These are phyloP conservation scores for Glycyrrhiza uralensis DNA, from an alignment of 306 rosid genomes.

Conservation along the genomic window DNA sequence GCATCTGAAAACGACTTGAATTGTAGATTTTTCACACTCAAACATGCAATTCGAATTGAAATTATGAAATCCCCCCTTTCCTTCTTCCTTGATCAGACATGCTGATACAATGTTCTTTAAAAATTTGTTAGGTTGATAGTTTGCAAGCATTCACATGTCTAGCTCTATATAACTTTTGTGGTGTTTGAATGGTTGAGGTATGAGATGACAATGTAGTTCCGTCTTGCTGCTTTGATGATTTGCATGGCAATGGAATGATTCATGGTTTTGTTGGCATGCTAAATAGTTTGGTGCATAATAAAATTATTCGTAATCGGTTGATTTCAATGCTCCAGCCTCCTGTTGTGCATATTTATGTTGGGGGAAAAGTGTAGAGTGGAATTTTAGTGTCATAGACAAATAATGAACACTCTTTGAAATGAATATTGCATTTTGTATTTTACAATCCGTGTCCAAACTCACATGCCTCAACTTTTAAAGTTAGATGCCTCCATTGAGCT, in stretches of 20 bases:
- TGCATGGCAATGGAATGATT: neutral
- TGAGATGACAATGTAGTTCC: neutral
- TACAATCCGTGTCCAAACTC: neutral
- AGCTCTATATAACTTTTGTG: neutral
- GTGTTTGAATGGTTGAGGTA: conserved; percentile 6
- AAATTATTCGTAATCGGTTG: neutral
- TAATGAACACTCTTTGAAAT: neutral
- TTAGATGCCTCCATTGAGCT: neutral
- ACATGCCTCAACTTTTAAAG: neutral
- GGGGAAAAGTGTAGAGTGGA: neutral
- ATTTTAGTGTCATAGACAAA: neutral
- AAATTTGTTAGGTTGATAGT: neutral
- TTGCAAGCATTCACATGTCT: neutral
- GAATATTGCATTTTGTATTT: neutral
- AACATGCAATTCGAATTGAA: neutral
- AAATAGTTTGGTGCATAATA: neutral
- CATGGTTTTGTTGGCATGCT: conserved; percentile 1
- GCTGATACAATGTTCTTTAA: neutral
- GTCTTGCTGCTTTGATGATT: neutral
- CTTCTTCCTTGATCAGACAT: neutral
- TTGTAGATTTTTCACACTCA: neutral
- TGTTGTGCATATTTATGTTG: neutral
- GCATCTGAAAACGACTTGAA: conserved; percentile 11
- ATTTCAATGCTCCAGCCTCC: conserved; percentile 13
- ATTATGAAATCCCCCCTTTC: neutral